These are phyloP conservation scores for Epichloe sibirici DNA, from an alignment of 2,329 filamentous ascomycete species.

Conservation along the genomic window DNA sequence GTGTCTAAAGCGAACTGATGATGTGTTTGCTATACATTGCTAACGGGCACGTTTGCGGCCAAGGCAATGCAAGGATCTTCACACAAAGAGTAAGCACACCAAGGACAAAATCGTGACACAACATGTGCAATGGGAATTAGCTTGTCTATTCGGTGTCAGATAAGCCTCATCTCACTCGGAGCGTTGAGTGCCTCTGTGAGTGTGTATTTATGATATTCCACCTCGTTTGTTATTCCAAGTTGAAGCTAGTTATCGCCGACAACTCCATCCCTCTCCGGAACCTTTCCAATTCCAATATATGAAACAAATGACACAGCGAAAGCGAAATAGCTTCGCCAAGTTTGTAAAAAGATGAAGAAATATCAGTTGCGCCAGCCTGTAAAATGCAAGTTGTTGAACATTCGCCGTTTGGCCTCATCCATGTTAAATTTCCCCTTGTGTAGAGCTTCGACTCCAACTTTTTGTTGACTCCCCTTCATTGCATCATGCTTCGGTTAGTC, in stretches of 20 bases:
- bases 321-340: constrained; percentile 4
- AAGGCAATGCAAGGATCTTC: background rate
- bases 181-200: constrained; percentile 8
- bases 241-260: constrained; percentile 6
- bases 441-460: constrained; percentile 1
- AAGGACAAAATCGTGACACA: background rate
- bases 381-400: constrained; percentile 17
- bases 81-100: background rate
- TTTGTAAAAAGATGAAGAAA: constrained; percentile 3
- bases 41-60: no score
- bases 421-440: constrained; percentile 13
- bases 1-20: no score
- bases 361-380: constrained; percentile 11
- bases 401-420: constrained; percentile 10
- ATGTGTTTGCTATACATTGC: no score
- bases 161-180: constrained; percentile 1
- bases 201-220: constrained; percentile 1
- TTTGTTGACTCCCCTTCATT: background rate
- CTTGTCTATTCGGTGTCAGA: background rate
- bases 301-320: background rate
- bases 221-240: constrained; percentile 1
- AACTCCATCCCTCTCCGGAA: constrained; percentile 7
- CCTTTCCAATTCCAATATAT: background rate
- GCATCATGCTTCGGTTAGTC: background rate
- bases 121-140: background rate